Percentiles rank a stretch among this genome's conserved stretches.
Evolutionary conservation across 2,329 filamentous ascomycete genomes (phyloP).

Genomic region (Chrysosporium keratinophilum): DNA sequence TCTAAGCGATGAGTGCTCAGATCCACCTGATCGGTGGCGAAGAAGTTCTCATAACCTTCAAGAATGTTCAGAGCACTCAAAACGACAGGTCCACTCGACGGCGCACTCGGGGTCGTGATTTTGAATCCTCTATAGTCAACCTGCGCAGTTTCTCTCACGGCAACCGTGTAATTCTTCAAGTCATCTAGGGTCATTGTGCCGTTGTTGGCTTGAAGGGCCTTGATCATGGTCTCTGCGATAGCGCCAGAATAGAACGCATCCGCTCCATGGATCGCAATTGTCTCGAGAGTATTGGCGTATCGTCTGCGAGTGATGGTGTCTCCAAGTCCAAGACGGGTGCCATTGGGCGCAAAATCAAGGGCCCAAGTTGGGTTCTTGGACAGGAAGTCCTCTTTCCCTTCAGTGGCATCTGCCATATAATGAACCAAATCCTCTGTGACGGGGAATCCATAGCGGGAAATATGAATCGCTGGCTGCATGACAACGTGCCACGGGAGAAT

Average conservation of each 20-base stretch:
- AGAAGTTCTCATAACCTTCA: constrained; percentile 61
- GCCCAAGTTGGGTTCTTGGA: constrained; percentile 69
- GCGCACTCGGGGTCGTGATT: constrained; percentile 56
- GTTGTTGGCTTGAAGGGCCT: constrained; percentile 55
- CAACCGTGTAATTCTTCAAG: constrained; percentile 60
- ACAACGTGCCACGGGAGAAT: constrained; percentile 59
- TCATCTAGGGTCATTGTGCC: constrained; percentile 82
- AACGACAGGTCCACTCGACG: constrained; percentile 66
- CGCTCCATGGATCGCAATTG: constrained; percentile 61
- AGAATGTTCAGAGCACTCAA: constrained; percentile 71
- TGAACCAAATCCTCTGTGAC: constrained; percentile 63
- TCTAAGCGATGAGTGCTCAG: constrained; percentile 71
- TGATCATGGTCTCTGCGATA: constrained; percentile 63
- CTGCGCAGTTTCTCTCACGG: constrained; percentile 51
- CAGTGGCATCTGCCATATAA: constrained; percentile 55
- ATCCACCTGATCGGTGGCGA: constrained; percentile 47
- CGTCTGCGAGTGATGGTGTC: constrained; percentile 71
- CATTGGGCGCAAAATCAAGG: constrained; percentile 77
- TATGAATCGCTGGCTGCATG: constrained; percentile 60
- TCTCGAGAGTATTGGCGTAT: constrained; percentile 69
- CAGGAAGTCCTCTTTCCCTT: constrained; percentile 53
- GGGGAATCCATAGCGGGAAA: constrained; percentile 63
- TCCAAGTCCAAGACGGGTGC: constrained; percentile 58
- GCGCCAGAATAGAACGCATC: constrained; percentile 64
- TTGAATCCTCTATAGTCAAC: constrained; percentile 60